Evolutionary conservation across 1,284 basidiomycete species (phyloP).

Genomic region (Pterula multifida): DNA sequence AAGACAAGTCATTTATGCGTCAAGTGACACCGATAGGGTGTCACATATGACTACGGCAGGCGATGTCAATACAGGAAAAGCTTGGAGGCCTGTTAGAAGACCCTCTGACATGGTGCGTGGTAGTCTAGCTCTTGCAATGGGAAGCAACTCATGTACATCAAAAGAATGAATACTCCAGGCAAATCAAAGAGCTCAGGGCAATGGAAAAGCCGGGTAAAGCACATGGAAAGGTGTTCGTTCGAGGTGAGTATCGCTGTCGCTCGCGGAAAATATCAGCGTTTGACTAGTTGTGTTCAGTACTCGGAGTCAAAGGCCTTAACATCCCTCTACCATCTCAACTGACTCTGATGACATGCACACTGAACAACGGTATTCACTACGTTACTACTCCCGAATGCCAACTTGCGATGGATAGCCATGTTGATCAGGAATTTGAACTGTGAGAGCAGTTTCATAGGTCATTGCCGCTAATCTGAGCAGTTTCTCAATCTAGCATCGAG

Average conservation of each 20-base stretch:
- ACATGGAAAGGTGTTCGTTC: slow-evolving; percentile 89
- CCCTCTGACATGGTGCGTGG: slow-evolving; percentile 92
- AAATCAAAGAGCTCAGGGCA: slow-evolving; percentile 71
- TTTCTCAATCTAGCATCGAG: slow-evolving; percentile 46
- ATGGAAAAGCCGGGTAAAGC: slow-evolving; percentile 70
- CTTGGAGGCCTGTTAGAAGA: slow-evolving; percentile 80
- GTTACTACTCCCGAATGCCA: slow-evolving; percentile 82
- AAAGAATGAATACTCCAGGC: slow-evolving; percentile 91
- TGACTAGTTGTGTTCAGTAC: slow-evolving; percentile 38
- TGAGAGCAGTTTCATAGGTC: slow-evolving; percentile 26
- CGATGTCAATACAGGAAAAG: slow-evolving; percentile 71
- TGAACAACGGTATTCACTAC: slow-evolving; percentile 95
- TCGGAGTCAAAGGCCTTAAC: slow-evolving; percentile 60
- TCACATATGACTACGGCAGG: slow-evolving; percentile 61
- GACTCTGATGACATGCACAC: slow-evolving; percentile 75
- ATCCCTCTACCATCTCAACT: slow-evolving; percentile 66
- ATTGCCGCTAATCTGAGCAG: slow-evolving; percentile 1
- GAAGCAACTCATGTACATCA: too few relatives aligned
- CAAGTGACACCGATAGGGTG: slow-evolving; percentile 56
- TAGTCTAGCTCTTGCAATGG: too few relatives aligned
- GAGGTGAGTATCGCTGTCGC: slow-evolving; percentile 43
- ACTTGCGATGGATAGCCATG: slow-evolving; percentile 51
- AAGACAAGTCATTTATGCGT: slow-evolving; percentile 70
- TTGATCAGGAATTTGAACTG: slow-evolving; percentile 93
- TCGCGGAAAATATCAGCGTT: too few relatives aligned